Conservation (phyloP, 495 filamentous ascomycete species). For the Talaromyces liani region DNA sequence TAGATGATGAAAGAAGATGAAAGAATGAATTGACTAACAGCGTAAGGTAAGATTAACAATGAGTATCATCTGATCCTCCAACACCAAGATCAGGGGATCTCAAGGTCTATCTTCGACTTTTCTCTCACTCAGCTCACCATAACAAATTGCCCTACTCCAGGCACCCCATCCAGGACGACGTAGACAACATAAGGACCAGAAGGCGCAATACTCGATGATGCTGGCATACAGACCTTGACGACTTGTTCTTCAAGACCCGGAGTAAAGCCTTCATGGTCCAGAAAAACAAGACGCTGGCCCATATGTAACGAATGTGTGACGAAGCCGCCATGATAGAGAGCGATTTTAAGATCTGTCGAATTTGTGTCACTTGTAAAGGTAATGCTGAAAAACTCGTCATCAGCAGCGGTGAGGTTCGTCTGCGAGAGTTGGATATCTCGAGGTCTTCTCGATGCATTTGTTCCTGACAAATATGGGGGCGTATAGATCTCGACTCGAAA, state of each 20-base stretch:
- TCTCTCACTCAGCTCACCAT: constrained; percentile 20
- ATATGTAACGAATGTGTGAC: constrained; percentile 57
- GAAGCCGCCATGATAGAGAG: constrained; percentile 53
- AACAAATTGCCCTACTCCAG: constrained; percentile 49
- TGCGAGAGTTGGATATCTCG: constrained; percentile 33
- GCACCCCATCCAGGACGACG: constrained; percentile 52
- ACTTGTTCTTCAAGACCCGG: constrained; percentile 34
- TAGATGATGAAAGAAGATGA: background rate
- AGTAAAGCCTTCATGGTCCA: constrained; percentile 44
- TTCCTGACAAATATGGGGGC: constrained; percentile 51
- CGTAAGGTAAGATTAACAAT: background rate
- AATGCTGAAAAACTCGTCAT: constrained; percentile 38
- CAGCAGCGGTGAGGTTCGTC: constrained; percentile 32
- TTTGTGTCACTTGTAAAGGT: constrained; percentile 34
- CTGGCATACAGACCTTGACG: constrained; percentile 45
- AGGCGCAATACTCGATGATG: constrained; percentile 46
- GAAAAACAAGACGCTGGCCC: constrained; percentile 51
- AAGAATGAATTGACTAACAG: background rate
- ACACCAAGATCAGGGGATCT: background rate
- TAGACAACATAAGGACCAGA: constrained; percentile 58
- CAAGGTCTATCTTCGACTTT: background rate
- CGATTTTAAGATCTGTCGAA: constrained; percentile 35
- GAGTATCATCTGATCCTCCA: background rate
- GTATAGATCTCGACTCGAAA: constrained; percentile 56
- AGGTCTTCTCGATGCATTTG: constrained; percentile 39